phyloP scores from a whole-genome alignment of 768 basidiomycete genomes.

The Fomitopsis serialis region DNA sequence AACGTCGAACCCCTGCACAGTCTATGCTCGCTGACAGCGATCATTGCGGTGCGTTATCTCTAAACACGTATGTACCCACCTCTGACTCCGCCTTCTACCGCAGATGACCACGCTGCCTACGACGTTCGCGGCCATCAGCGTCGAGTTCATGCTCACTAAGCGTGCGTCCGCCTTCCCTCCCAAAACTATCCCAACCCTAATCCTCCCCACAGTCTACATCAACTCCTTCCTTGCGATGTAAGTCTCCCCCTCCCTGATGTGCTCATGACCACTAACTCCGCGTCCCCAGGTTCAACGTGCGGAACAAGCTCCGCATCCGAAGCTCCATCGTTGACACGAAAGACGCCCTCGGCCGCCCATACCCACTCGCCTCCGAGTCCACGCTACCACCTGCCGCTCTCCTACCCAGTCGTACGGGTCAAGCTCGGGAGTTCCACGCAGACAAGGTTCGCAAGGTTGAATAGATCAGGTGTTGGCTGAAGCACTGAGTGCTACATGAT shows the following conservation, averaged over 20 bases:
- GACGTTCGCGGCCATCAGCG: slow-evolving; percentile 11
- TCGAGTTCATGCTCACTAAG: slow-evolving; percentile 16
- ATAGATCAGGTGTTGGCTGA: no score
- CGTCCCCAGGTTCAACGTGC: slow-evolving; percentile 12
- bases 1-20: slow-evolving; percentile 1
- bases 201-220: slow-evolving; percentile 11
- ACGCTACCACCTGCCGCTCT: no score
- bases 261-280: not conserved
- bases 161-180: slow-evolving; percentile 3
- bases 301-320: slow-evolving; percentile 1
- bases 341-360: not conserved
- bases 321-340: not conserved
- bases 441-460: no score
- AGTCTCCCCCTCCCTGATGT: not conserved
- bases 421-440: no score
- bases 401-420: no score
- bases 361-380: not conserved
- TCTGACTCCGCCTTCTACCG: not conserved
- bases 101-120: slow-evolving; percentile 15
- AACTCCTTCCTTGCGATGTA: slow-evolving; percentile 19
- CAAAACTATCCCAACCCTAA: not conserved
- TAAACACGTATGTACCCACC: not conserved
- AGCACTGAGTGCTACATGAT: no score
- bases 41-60: slow-evolving; percentile 7
- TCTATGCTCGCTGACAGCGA: slow-evolving; percentile 10